These are phyloP conservation scores for Athelia sp. DNA, from an alignment of 1,284 basidiomycete species.

Conservation along the genomic window DNA sequence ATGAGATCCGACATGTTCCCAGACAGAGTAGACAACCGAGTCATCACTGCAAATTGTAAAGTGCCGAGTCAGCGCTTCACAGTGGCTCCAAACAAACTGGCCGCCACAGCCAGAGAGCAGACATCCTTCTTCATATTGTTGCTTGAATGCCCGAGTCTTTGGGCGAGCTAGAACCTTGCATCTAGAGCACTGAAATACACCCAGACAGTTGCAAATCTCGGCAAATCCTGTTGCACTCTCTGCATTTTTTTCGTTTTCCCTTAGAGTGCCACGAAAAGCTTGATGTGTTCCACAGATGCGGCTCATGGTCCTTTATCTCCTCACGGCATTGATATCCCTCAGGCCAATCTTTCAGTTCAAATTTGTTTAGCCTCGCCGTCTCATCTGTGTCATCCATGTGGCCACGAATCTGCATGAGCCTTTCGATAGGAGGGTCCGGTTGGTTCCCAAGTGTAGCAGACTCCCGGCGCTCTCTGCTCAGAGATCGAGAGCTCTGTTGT, in stretches of 20 bases:
- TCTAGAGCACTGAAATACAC: neutral
- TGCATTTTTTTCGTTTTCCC: neutral
- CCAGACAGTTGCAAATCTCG: neutral
- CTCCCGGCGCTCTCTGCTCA: too few relatives aligned
- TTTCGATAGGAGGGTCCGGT: too few relatives aligned
- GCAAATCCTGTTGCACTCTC: neutral
- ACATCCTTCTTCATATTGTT: neutral
- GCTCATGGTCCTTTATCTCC: too few relatives aligned
- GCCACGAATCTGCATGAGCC: too few relatives aligned
- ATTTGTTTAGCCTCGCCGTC: too few relatives aligned
- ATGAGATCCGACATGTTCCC: slow-evolving; percentile 10
- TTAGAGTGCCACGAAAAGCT: neutral
- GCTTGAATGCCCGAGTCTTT: neutral
- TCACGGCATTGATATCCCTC: too few relatives aligned
- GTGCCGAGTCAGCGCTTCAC: slow-evolving; percentile 1
- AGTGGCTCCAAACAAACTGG: neutral
- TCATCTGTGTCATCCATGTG: too few relatives aligned
- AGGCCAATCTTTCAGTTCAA: too few relatives aligned
- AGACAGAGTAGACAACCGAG: slow-evolving; percentile 10
- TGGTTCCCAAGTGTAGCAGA: too few relatives aligned
- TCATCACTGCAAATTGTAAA: neutral
- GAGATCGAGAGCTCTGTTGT: too few relatives aligned
- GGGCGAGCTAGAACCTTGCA: neutral
- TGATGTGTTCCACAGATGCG: too few relatives aligned
- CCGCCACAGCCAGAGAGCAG: neutral